Conservation (phyloP, 2,329 filamentous ascomycete genomes). For the Exophiala aquamarina region DNA sequence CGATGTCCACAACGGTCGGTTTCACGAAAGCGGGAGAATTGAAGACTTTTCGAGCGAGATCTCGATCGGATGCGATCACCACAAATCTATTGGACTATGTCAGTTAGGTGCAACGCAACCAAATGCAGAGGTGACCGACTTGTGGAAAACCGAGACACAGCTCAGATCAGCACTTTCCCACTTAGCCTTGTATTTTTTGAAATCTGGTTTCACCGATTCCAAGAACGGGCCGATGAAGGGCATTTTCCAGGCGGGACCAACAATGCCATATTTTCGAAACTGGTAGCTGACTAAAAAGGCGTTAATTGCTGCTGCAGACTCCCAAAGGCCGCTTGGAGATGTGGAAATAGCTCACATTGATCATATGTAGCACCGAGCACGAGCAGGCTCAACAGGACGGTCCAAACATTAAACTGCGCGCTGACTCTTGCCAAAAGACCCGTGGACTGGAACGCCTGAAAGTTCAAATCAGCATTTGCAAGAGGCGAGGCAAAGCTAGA, state of each 20-base stretch:
- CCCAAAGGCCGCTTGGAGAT: neutral
- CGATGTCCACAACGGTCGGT: constrained; percentile 92
- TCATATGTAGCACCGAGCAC: constrained; percentile 77
- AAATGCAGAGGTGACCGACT: constrained; percentile 57
- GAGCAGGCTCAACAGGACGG: constrained; percentile 69
- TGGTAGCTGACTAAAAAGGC: constrained; percentile 67
- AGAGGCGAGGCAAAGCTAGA: constrained; percentile 68
- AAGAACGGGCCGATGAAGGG: constrained; percentile 96
- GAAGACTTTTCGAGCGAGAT: constrained; percentile 95
- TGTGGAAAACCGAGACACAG: constrained; percentile 99
- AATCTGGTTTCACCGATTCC: constrained; percentile 86
- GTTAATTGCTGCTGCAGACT: constrained; percentile 18
- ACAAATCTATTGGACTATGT: constrained; percentile 68
- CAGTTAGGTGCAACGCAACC: neutral
- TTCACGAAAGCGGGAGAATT: constrained; percentile 91
- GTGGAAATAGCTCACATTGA: constrained; percentile 65
- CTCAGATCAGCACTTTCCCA: constrained; percentile 89
- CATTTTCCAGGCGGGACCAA: constrained; percentile 71
- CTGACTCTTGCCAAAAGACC: constrained; percentile 21
- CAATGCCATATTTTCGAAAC: constrained; percentile 72
- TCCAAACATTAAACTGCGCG: constrained; percentile 56
- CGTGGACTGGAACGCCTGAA: constrained; percentile 37
- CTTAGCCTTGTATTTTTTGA: constrained; percentile 86
- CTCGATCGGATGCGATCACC: constrained; percentile 90
- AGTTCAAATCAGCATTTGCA: constrained; percentile 61